phyloP scores from a whole-genome alignment of 352 stramenopile species.

The Phytopythium helicoides region DNA sequence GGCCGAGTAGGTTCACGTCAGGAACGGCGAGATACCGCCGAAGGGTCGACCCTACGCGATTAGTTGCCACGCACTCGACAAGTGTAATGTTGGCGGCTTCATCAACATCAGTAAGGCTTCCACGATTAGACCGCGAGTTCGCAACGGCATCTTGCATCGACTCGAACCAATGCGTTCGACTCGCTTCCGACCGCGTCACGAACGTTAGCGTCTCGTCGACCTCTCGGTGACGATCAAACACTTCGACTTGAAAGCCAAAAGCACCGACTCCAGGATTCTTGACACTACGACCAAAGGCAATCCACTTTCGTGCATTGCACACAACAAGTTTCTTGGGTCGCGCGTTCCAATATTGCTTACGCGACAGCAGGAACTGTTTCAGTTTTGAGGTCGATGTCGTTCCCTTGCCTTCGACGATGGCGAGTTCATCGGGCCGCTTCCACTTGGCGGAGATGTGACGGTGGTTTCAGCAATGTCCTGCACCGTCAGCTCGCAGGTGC shows the following conservation, averaged over 20 bases:
- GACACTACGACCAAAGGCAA: slow-evolving; percentile 64
- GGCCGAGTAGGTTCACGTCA: slow-evolving; percentile 55
- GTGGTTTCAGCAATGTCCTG: slow-evolving; percentile 29
- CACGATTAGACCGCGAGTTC: slow-evolving; percentile 36
- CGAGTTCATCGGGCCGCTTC: slow-evolving; percentile 8
- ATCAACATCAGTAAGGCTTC: slow-evolving; percentile 59
- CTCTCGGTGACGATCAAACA: slow-evolving; percentile 70
- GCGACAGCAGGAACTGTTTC: slow-evolving; percentile 62
- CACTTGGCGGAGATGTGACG: slow-evolving; percentile 14
- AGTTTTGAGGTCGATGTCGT: slow-evolving; percentile 32
- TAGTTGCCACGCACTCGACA: slow-evolving; percentile 62
- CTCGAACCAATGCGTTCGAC: slow-evolving; percentile 59
- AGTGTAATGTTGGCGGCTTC: slow-evolving; percentile 59
- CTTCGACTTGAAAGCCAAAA: slow-evolving; percentile 79
- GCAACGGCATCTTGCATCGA: slow-evolving; percentile 49
- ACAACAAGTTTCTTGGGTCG: slow-evolving; percentile 65
- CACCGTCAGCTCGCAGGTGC: slow-evolving; percentile 47
- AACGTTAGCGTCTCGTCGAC: slow-evolving; percentile 77
- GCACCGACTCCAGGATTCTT: slow-evolving; percentile 64
- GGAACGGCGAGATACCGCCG: slow-evolving; percentile 51
- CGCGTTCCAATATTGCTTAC: slow-evolving; percentile 55
- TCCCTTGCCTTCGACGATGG: slow-evolving; percentile 16
- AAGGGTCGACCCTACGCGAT: slow-evolving; percentile 28
- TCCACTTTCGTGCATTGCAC: slow-evolving; percentile 74
- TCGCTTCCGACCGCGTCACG: slow-evolving; percentile 57